Evolutionary conservation across 192 early-diverging fungal genomes (phyloP).

Genomic region (Lobulomyces angularis): DNA sequence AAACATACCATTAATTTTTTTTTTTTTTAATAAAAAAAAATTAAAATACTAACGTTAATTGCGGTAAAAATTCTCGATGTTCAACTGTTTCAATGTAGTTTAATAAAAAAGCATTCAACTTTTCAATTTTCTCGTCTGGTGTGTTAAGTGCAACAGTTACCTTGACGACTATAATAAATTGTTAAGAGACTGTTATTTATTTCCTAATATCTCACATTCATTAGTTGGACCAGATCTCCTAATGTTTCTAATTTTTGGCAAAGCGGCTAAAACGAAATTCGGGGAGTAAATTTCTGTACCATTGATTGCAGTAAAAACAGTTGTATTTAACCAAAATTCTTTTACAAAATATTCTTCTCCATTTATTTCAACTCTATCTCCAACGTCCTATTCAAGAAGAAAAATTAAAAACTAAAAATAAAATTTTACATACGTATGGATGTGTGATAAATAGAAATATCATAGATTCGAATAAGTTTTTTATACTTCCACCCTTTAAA

Average conservation of each 20-base stretch:
- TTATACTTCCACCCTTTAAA: conserved; percentile 65
- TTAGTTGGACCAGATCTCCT: conserved; percentile 55
- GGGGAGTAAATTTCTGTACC: conserved; percentile 68
- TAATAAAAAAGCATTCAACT: no score
- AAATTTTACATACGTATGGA: conserved; percentile 14
- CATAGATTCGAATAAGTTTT: conserved; percentile 68
- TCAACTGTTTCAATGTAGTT: no score
- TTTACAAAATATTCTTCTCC: conserved; percentile 54
- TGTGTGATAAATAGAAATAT: conserved; percentile 77
- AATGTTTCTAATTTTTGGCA: conserved; percentile 62
- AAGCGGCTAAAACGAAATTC: conserved; percentile 47
- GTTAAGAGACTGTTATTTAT: no score
- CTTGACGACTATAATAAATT: no score
- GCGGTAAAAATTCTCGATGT: no score
- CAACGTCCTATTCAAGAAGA: no score
- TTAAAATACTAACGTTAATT: no score
- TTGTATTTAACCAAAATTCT: conserved; percentile 68
- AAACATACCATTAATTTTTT: no score
- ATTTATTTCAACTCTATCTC: conserved; percentile 67
- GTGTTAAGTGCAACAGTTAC: no score
- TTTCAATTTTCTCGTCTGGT: no score
- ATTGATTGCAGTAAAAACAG: conserved; percentile 68
- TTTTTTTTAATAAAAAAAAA: no score
- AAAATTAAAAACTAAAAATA: conserved; percentile 8
- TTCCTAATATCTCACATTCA: no score